phyloP scores from a whole-genome alignment of 768 basidiomycete species.

The Agrocybe pediades region DNA sequence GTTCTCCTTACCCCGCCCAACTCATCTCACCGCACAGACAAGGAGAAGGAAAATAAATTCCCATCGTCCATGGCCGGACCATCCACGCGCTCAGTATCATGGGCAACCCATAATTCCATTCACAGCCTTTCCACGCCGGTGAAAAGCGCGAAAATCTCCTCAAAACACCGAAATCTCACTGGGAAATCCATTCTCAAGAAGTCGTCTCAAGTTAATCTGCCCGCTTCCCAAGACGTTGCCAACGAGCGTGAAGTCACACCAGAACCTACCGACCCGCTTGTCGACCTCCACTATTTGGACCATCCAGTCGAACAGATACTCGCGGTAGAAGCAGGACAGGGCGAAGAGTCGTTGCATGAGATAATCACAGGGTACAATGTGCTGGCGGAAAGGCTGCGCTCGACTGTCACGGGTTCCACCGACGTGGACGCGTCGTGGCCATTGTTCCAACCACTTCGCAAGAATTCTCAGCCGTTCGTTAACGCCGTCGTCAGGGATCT shows the following conservation, averaged over 20 bases:
- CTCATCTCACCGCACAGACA: conserved; percentile 48
- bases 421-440: conserved; percentile 69
- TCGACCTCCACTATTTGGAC: conserved; percentile 64
- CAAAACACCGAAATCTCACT: conserved; percentile 40
- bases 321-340: conserved; percentile 39
- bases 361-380: conserved; percentile 77
- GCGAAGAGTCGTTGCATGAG: conserved; percentile 32
- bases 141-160: conserved; percentile 25
- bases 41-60: conserved; percentile 52
- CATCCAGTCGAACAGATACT: conserved; percentile 61
- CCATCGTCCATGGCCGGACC: conserved; percentile 23
- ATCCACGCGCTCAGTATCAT: conserved; percentile 41
- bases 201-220: conserved; percentile 26
- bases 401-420: conserved; percentile 40
- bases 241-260: conserved; percentile 67
- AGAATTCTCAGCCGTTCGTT: conserved; percentile 51
- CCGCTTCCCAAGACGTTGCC: conserved; percentile 41
- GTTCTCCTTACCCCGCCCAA: conserved; percentile 62
- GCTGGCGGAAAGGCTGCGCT: conserved; percentile 64
- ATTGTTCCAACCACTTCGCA: conserved; percentile 69
- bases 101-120: conserved; percentile 52
- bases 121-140: conserved; percentile 40
- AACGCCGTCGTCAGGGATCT: conserved; percentile 70
- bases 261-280: conserved; percentile 72
- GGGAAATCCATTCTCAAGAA: conserved; percentile 75